Evolutionary conservation across 495 filamentous ascomycete genomes (phyloP).

Genomic region (Recurvomyces mirabilis): DNA sequence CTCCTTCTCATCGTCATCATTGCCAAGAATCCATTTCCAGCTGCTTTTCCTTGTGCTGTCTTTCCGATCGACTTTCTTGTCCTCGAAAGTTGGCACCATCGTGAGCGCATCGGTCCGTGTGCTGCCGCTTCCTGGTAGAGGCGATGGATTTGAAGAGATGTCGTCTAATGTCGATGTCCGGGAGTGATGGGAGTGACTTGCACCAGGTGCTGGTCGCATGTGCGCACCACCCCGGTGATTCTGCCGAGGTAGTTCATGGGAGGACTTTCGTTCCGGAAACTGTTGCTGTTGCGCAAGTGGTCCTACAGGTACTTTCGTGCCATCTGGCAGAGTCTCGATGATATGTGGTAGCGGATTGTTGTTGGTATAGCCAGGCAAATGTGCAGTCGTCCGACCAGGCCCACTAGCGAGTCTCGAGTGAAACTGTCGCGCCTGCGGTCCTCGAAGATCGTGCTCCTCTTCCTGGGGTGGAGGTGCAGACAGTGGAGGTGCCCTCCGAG

Average conservation of each 20-base stretch:
- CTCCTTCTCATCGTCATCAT: conserved; percentile 60
- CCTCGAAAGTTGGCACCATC: conserved; percentile 66
- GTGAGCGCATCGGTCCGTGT: conserved; percentile 68
- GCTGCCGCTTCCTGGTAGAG: conserved; percentile 54
- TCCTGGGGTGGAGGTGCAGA: neutral
- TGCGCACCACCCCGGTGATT: conserved; percentile 18
- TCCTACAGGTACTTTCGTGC: conserved; percentile 15
- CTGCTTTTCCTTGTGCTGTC: conserved; percentile 61
- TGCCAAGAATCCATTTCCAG: conserved; percentile 67
- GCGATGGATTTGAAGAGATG: conserved; percentile 49
- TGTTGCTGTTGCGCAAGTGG: conserved; percentile 10
- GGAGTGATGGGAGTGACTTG: conserved; percentile 7
- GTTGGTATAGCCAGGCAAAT: conserved; percentile 29
- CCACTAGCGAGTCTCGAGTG: conserved; percentile 33
- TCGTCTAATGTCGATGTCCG: conserved; percentile 41
- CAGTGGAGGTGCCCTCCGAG: neutral
- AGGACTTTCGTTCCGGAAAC: conserved; percentile 31
- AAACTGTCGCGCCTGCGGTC: conserved; percentile 23
- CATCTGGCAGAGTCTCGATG: conserved; percentile 32
- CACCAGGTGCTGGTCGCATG: conserved; percentile 18
- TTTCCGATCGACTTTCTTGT: conserved; percentile 56
- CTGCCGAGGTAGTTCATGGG: conserved; percentile 20
- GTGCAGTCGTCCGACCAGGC: conserved; percentile 33
- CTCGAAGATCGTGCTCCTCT: conserved; percentile 7
- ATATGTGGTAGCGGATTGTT: conserved; percentile 28